Evolutionary conservation across 495 filamentous ascomycete species (phyloP), one percentile per base, ranked within the genome.

Genomic region (Aspergillus saccharolyticus): DNA sequence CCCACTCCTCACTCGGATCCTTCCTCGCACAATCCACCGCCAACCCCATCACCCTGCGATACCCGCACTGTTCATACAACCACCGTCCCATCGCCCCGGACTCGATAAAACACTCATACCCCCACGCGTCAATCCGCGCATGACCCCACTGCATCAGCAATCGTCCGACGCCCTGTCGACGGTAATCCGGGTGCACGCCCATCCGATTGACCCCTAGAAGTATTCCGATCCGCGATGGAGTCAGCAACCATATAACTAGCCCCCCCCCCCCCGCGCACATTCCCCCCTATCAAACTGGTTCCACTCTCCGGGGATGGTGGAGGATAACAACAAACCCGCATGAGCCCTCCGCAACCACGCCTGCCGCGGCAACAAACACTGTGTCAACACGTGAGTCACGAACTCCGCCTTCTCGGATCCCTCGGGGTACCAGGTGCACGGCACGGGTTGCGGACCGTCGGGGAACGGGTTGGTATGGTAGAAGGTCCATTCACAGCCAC

Each of bases 401-500:
- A 52, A 58, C n/a, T 58, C 60, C 4, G 55, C 56, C n/a, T 52
- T 21, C 47, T 58, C 52, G 0, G 52, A 52, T 4, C 60, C 60
- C 21, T 58, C 60, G 12, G 60, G 55, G 42, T 62, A 62, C 55
- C 60, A 58, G 1, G 55, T 62, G 21, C 55, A 62, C 10, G 54
- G 44, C 6, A 62, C 47, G 12, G 52, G 52, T 5, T 58, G 52
- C 6, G 55, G 59, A 8, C 59, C 59, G 18, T 55, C 53, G 15
- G 60, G 60, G 46, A 62, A 62, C 1, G 60, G 60, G 39, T 62
- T 62, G 2, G 60, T 10, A 45, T 69, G 59, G 3, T 64, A 51
- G 14, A 74, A 62, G 15, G 70, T 52, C 69, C 73, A 76, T 55
- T 62, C 55, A 42, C 73, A 73, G 18, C 74, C 73, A 4, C 72